These are phyloP conservation scores for California macrophylla DNA, from an alignment of 441 rosid species.

Conservation along the genomic window DNA sequence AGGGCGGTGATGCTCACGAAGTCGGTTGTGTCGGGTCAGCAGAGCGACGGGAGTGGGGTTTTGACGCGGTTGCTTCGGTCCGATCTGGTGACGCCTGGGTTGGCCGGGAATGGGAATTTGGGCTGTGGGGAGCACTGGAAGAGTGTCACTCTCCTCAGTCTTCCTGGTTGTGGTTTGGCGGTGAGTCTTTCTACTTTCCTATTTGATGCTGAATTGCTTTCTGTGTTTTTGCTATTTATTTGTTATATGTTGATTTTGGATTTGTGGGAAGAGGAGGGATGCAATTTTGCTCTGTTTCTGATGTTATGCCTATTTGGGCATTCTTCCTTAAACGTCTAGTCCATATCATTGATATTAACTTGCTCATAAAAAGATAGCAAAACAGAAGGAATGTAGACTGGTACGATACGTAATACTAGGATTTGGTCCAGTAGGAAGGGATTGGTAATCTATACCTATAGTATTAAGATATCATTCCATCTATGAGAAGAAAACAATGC, in stretches of 20 bases:
- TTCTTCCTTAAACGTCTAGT: too few species aligned
- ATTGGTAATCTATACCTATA: too few species aligned
- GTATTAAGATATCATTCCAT: too few species aligned
- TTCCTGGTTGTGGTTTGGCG: slow-evolving; percentile 60
- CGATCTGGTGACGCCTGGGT: slow-evolving; percentile 26
- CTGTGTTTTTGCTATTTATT: too few species aligned
- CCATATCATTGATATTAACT: too few species aligned
- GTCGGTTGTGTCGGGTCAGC: slow-evolving; percentile 69
- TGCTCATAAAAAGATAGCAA: too few species aligned
- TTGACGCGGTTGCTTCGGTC: slow-evolving; percentile 59
- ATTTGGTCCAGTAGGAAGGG: too few species aligned
- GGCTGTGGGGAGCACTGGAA: slow-evolving; percentile 71
- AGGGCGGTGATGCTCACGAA: slow-evolving; percentile 57
- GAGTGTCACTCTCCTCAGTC: slow-evolving; percentile 57
- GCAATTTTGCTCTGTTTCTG: too few species aligned
- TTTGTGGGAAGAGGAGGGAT: neutral
- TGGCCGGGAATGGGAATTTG: slow-evolving; percentile 23
- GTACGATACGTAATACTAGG: too few species aligned
- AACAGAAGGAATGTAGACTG: too few species aligned
- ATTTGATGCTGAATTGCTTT: neutral
- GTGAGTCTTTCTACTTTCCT: slow-evolving; percentile 28
- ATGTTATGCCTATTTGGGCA: too few species aligned
- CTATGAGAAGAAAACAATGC: too few species aligned
- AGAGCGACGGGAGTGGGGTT: slow-evolving; percentile 69
- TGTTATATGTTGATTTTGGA: neutral